Evolutionary conservation across 106 monocot genomes (phyloP).

Genomic region (Dendrobium huoshanense): DNA sequence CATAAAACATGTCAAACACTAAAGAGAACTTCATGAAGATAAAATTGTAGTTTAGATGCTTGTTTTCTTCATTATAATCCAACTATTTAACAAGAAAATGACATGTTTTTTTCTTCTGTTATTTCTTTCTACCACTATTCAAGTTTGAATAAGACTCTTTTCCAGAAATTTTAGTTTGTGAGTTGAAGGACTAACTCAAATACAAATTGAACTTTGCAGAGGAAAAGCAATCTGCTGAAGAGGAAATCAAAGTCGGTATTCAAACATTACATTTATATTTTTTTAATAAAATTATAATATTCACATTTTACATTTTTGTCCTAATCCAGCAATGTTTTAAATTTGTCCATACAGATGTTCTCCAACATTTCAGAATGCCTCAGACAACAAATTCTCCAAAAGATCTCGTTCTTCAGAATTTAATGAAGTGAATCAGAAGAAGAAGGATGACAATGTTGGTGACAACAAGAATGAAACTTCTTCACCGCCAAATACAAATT

Average conservation of each 20-base stretch:
- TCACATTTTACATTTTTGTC: not conserved
- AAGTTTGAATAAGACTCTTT: too few relatives aligned
- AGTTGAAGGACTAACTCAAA: not conserved
- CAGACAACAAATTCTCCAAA: not conserved
- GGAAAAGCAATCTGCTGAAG: constrained; percentile 3
- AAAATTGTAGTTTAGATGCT: too few relatives aligned
- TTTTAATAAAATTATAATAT: not conserved
- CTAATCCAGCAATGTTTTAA: not conserved
- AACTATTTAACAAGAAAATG: too few relatives aligned
- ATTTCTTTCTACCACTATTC: too few relatives aligned
- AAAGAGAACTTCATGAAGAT: too few relatives aligned
- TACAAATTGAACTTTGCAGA: constrained; percentile 3
- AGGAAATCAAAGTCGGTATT: not conserved
- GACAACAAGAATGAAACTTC: not conserved
- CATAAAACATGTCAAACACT: too few relatives aligned
- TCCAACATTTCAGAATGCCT: not conserved
- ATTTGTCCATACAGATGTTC: not conserved
- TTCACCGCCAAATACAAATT: not conserved
- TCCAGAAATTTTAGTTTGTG: too few relatives aligned
- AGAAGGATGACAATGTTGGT: not conserved
- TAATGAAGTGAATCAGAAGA: not conserved
- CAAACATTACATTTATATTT: not conserved
- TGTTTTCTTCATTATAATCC: too few relatives aligned
- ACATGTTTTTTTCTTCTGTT: too few relatives aligned
- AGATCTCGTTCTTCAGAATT: not conserved